Conservation (phyloP, 2,329 filamentous ascomycete genomes). For the Hymenotorrendiella dingleyae region DNA sequence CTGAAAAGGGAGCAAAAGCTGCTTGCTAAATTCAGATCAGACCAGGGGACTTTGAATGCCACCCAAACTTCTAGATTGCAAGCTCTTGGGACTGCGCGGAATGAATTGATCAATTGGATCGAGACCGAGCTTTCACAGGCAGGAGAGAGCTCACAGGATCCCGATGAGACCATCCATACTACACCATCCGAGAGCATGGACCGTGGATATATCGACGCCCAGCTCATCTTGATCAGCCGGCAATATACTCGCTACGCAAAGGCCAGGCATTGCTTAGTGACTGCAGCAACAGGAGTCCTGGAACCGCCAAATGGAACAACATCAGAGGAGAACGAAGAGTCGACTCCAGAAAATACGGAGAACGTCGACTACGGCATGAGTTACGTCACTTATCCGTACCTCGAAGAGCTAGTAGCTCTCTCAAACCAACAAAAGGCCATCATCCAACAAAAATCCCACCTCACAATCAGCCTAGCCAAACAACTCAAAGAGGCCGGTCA, state of each 20-base stretch:
- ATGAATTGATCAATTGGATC: slow-evolving; percentile 60
- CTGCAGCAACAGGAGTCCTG: slow-evolving; percentile 10
- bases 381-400: slow-evolving; percentile 50
- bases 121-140: slow-evolving; percentile 55
- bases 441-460: slow-evolving; percentile 53
- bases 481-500: slow-evolving; percentile 46
- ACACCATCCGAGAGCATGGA: slow-evolving; percentile 13
- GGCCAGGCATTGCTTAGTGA: not conserved
- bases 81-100: slow-evolving; percentile 50
- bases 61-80: slow-evolving; percentile 30
- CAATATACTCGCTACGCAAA: slow-evolving; percentile 50
- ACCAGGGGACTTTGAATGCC: not conserved
- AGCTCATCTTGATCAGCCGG: slow-evolving; percentile 36
- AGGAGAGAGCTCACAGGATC: slow-evolving; percentile 30
- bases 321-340: not conserved
- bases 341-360: not conserved
- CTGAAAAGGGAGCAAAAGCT: slow-evolving; percentile 51
- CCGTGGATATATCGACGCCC: slow-evolving; percentile 18
- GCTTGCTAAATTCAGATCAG: slow-evolving; percentile 38
- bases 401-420: slow-evolving; percentile 46
- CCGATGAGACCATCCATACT: slow-evolving; percentile 15
- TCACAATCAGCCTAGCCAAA: slow-evolving; percentile 44
- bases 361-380: slow-evolving; percentile 24
- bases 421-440: slow-evolving; percentile 51
- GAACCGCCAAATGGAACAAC: slow-evolving; percentile 4